Evolutionary conservation across 202 grass and related monocot genomes (phyloP).

Genomic region (Cymbopogon flexuosus): DNA sequence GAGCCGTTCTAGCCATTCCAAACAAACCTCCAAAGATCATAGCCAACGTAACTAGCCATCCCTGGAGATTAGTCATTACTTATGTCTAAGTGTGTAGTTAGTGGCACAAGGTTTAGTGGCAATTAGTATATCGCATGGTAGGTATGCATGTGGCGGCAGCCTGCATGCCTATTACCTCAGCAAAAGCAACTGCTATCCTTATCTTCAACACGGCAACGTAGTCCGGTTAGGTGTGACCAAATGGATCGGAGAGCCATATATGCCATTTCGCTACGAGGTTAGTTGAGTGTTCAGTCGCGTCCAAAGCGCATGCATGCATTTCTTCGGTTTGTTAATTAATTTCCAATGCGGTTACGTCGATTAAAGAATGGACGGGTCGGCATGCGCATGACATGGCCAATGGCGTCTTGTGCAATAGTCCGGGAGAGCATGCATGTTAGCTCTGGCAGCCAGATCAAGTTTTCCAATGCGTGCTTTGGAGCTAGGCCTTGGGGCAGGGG

Average conservation of each 20-base stretch:
- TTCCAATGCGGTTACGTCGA: background rate
- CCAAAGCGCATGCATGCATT: background rate
- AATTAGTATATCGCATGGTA: slow-evolving; percentile 2
- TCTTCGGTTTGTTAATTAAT: background rate
- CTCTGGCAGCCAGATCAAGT: background rate
- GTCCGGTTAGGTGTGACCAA: slow-evolving; percentile 23
- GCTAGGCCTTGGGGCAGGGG: too few relatives aligned
- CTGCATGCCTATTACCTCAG: background rate
- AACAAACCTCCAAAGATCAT: background rate
- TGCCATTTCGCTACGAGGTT: slow-evolving; percentile 13
- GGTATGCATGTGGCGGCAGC: slow-evolving; percentile 21
- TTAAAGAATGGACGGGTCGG: slow-evolving; percentile 7
- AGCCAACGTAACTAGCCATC: background rate
- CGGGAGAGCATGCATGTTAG: slow-evolving; percentile 21
- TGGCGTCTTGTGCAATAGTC: background rate
- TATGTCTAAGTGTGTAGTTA: slow-evolving; percentile 27
- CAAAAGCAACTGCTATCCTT: background rate
- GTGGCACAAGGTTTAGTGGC: slow-evolving; percentile 3
- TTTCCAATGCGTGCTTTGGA: background rate
- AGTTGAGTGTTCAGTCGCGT: slow-evolving; percentile 1
- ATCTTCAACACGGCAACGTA: background rate
- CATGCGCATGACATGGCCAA: background rate
- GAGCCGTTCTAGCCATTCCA: background rate
- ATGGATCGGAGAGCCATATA: background rate
- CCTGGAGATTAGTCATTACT: background rate